These are phyloP conservation scores for Immersiella caudata DNA, from an alignment of 495 filamentous ascomycete genomes.

Conservation along the genomic window DNA sequence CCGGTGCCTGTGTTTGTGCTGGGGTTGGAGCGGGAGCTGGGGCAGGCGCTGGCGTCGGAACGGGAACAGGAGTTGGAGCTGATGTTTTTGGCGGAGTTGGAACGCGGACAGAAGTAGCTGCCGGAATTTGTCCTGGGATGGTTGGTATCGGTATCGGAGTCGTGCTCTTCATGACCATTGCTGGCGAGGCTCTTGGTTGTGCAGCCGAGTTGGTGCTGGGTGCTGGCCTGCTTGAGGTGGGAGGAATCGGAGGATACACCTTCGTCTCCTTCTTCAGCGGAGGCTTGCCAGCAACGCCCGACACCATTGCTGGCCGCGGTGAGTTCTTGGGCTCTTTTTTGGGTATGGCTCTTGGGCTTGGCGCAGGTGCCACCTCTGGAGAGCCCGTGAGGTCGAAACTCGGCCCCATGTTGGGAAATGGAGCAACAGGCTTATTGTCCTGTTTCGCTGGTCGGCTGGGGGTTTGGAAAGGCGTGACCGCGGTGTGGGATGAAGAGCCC, in stretches of 20 bases:
- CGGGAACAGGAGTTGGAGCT: neutral
- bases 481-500: neutral
- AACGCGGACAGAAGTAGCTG: neutral
- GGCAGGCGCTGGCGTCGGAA: slow-evolving; percentile 24
- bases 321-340: slow-evolving; percentile 28
- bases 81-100: neutral
- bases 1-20: slow-evolving; percentile 10
- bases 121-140: slow-evolving; percentile 9
- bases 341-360: slow-evolving; percentile 26
- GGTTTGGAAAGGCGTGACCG: slow-evolving; percentile 18
- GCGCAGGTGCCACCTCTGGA: slow-evolving; percentile 25
- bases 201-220: slow-evolving; percentile 29
- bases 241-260: slow-evolving; percentile 6
- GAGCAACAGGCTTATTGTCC: slow-evolving; percentile 46
- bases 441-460: slow-evolving; percentile 26
- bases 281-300: slow-evolving; percentile 23
- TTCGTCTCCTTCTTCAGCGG: slow-evolving; percentile 42
- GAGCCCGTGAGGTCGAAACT: slow-evolving; percentile 33
- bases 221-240: slow-evolving; percentile 25
- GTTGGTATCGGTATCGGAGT: slow-evolving; percentile 18
- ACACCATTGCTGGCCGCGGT: slow-evolving; percentile 20
- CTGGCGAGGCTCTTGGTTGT: slow-evolving; percentile 3
- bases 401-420: slow-evolving; percentile 51
- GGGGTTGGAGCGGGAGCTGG: slow-evolving; percentile 23
- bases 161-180: slow-evolving; percentile 20